Base-by-base conservation (phyloP, 306 rosid species). In the Vigna angularis region DNA sequence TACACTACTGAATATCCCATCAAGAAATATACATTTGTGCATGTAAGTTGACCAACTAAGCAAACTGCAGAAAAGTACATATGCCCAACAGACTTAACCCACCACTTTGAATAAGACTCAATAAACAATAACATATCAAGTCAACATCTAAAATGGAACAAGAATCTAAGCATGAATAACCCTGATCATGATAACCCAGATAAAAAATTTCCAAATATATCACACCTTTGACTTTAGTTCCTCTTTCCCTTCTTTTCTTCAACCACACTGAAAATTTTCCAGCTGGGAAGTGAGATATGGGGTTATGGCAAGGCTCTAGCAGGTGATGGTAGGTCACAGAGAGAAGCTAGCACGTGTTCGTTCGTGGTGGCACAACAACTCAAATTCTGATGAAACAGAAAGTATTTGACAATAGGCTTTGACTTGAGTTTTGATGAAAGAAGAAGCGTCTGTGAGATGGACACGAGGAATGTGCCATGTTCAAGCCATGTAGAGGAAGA, bases 391-490 rank as follows among this genome's bases (percentile, higher is more conserved):
- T 66, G 72, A 80, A 63, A 53, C 73, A 20, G 72, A 12, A 20
- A 18, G 5, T 42, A 56, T 5, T 70, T 59, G 45, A 44, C 57
- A 40, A 62, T 7, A 42, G 24, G 28, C 58, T 65, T 83, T 77
- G 86, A 83, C 86, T 77, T 63, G n/a, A 58, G 64, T 38, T 48
- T 50, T 79, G 69, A 72, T 82, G 28, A 63, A 76, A 82, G 48
- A 13, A 49, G n/a, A 82, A 78, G 36, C 44, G n/a, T 69, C 3
- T 28, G 0, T 51, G 53, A 26, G 79, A 66, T 16, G 28, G 13
- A 66, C 26, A 51, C 32, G 55, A 61, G 32, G 58, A 82, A 63
- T 49, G 66, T 47, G 82, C 50, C 76, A 44, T 53, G 81, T 70
- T 61, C 4, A n/a, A 53, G 56, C 56, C 74, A 42, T 38, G 26